Percentiles rank a stretch among this genome's conserved stretches.
Conservation (phyloP, 768 basidiomycete species). For the Pholiota microspora region DNA sequence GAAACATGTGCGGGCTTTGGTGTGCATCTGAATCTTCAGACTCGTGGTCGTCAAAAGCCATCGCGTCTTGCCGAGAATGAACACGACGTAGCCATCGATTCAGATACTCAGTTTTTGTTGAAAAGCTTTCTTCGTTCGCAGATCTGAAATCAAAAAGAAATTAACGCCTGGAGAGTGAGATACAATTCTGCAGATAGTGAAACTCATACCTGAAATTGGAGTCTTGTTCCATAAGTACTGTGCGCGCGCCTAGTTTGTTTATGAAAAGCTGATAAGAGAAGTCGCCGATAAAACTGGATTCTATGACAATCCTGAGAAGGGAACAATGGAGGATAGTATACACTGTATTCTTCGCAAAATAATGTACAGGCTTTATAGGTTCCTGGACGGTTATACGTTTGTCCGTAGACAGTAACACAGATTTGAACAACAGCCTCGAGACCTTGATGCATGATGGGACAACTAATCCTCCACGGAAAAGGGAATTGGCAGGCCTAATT, state of each 20-base stretch:
- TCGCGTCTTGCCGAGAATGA: neutral
- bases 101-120: neutral
- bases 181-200: neutral
- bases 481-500: neutral
- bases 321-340: neutral
- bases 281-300: neutral
- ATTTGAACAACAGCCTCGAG: neutral
- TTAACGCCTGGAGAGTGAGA: too few species aligned
- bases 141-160: neutral
- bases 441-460: neutral
- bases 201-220: neutral
- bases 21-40: neutral
- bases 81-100: conserved; percentile 1
- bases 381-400: conserved; percentile 6
- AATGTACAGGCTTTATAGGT: neutral
- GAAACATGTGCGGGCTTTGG: neutral
- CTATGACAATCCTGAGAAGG: neutral
- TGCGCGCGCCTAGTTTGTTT: neutral
- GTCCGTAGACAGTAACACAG: conserved; percentile 3
- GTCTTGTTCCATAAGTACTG: too few species aligned
- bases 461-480: conserved; percentile 1
- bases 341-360: neutral
- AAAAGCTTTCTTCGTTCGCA: neutral
- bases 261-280: neutral
- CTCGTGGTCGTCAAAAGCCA: neutral